These are phyloP conservation scores for Podospora pseudocomata DNA, from an alignment of 495 filamentous ascomycete genomes.

Conservation along the genomic window DNA sequence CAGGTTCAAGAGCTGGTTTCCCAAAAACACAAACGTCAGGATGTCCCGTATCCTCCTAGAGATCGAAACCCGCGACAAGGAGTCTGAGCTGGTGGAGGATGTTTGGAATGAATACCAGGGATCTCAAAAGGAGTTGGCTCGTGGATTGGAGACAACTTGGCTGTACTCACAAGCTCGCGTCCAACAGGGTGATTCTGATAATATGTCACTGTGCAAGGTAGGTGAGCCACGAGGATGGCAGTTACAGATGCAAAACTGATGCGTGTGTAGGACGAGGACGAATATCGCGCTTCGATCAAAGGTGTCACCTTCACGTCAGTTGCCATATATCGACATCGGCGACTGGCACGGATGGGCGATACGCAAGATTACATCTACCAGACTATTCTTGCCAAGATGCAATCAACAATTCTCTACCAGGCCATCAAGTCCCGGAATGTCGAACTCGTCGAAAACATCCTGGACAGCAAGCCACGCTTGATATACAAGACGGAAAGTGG, in stretches of 20 bases:
- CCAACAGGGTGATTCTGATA: neutral
- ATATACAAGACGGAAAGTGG: neutral
- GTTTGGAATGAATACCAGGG: neutral
- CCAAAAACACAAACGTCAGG: constrained; percentile 15
- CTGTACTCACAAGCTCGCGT: neutral
- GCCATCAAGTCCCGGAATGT: neutral
- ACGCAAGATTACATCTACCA: neutral
- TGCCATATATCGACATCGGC: neutral
- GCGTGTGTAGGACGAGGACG: neutral
- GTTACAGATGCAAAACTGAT: neutral
- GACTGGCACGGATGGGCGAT: neutral
- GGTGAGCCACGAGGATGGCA: neutral
- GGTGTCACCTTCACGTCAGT: neutral
- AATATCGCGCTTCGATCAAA: neutral
- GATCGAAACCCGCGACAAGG: constrained; percentile 14
- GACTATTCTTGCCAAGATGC: neutral
- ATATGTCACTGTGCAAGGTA: neutral
- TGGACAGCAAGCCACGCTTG: neutral
- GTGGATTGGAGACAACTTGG: neutral
- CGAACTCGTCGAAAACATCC: neutral
- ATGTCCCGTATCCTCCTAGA: constrained; percentile 14
- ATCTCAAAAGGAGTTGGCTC: neutral
- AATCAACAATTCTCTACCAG: neutral
- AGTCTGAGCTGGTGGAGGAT: constrained; percentile 6
- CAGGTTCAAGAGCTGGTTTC: constrained; percentile 4